A percentile compares a stretch with the other conserved stretches of the same genome.
These are phyloP conservation scores for Vitis amurensis DNA, from an alignment of 164 flowering plant genomes.

Conservation along the genomic window DNA sequence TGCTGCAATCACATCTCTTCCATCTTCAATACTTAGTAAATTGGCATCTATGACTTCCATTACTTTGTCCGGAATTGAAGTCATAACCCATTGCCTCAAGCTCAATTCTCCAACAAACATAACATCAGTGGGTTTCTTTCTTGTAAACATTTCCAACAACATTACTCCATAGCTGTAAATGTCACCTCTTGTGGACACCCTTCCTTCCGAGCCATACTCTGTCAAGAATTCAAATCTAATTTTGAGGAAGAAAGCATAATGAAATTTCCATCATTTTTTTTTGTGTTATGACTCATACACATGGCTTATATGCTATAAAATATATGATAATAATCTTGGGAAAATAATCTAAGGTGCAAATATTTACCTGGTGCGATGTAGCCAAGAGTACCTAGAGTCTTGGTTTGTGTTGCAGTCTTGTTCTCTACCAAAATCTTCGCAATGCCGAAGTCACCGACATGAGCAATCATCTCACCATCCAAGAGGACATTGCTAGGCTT, in stretches of 20 bases:
- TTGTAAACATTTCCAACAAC: conserved; percentile 25
- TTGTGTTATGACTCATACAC: too few relatives aligned
- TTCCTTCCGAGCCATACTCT: conserved; percentile 27
- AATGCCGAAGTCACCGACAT: conserved; percentile 18
- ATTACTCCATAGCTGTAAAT: conserved; percentile 29
- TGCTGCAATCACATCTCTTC: too few relatives aligned
- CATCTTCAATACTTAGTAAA: too few relatives aligned
- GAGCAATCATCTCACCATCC: conserved; percentile 16
- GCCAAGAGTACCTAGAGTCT: conserved; percentile 10
- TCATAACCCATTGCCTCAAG: conserved; percentile 18
- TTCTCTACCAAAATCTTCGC: conserved; percentile 10
- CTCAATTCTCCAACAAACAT: conserved; percentile 19
- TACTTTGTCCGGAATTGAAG: background rate
- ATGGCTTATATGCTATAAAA: too few relatives aligned
- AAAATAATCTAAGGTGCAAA: background rate
- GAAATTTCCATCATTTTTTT: too few relatives aligned
- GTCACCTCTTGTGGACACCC: conserved; percentile 25
- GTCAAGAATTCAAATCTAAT: background rate
- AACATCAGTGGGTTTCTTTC: conserved; percentile 23
- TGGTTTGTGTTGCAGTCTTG: background rate
- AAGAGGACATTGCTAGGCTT: conserved; percentile 19
- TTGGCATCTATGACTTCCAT: conserved; percentile 7
- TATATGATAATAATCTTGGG: too few relatives aligned
- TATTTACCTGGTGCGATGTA: conserved; percentile 20
- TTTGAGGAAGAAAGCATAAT: too few relatives aligned